These are phyloP conservation scores for Simplicillium aogashimaense DNA, from an alignment of 2,329 filamentous ascomycete species.

Conservation along the genomic window DNA sequence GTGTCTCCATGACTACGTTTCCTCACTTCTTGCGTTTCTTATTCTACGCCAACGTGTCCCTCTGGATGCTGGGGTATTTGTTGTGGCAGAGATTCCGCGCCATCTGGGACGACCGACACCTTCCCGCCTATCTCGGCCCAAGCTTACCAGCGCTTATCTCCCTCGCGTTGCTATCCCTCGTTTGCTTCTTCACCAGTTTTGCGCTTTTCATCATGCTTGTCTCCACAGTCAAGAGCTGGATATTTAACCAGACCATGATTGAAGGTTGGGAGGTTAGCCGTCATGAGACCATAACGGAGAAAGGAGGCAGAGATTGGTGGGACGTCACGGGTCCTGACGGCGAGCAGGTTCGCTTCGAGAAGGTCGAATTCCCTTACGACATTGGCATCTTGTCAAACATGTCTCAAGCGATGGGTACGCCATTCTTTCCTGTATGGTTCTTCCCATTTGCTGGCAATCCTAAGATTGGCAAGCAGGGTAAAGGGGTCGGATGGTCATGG, in stretches of 20 bases:
- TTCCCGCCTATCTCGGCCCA: constrained; percentile 69
- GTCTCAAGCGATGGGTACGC: constrained; percentile 63
- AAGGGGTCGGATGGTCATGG: constrained; percentile 47
- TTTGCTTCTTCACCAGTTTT: constrained; percentile 49
- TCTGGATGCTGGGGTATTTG: constrained; percentile 51
- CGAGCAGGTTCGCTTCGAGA: constrained; percentile 39
- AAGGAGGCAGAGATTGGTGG: constrained; percentile 36
- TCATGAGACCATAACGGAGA: constrained; percentile 45
- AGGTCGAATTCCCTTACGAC: constrained; percentile 75
- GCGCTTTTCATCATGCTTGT: constrained; percentile 55
- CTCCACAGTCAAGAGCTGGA: constrained; percentile 50
- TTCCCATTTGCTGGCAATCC: constrained; percentile 53
- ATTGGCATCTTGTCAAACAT: constrained; percentile 67
- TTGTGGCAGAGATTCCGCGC: constrained; percentile 47
- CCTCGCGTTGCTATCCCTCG: constrained; percentile 49
- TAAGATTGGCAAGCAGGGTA: constrained; percentile 23
- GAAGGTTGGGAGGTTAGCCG: constrained; percentile 67
- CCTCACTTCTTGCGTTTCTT: constrained; percentile 78
- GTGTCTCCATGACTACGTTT: constrained; percentile 72
- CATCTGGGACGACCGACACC: constrained; percentile 54
- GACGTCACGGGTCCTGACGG: constrained; percentile 23
- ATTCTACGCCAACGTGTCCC: constrained; percentile 54
- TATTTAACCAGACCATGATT: constrained; percentile 68
- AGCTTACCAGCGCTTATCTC: constrained; percentile 46
- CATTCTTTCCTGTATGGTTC: constrained; percentile 58